Evolutionary conservation across 768 basidiomycete species (phyloP), one percentile per base, ranked within the genome.

Genomic region (Lactarius vividus): DNA sequence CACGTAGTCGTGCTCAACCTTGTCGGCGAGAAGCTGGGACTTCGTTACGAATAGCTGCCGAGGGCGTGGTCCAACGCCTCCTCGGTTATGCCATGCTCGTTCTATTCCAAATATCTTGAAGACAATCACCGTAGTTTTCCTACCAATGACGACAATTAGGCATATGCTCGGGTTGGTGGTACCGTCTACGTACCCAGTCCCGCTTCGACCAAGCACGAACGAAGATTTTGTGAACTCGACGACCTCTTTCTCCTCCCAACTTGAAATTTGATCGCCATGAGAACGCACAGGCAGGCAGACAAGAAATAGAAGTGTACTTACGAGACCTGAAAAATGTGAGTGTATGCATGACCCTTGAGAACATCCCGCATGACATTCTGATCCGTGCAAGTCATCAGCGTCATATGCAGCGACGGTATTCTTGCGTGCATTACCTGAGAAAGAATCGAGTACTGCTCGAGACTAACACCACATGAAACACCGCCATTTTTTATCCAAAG

Each of bases 51-150:
- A 91, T 13, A 91, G 73, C 70, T 91, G 89, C 16, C 88, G 81
- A 4, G 86, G 85, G 70, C 82, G 84, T 0, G 75, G 72, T 44
- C 78, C 73, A 3, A 73, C 66, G 18, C 73, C 75, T 10, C 73
- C 73, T 28, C 76, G 74, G 29, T 78, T 65, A 42, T 82, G 74
- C 75, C 81, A 86, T 2, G 83, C 79, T n/a, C 82, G 76, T 68
- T 91, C 86, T 8, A 89, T 83, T 1, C 83, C 81, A 2, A 90
- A 78, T 82, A 91, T 89, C 73, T 88, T 90, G 77, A 87, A 88
- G 1, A 91, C 76, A 82, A 91, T 89, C 0, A 88, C 87, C 0
- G 89, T 91, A 0, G 88, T 90, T 80, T 89, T 90, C 0, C 88
- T 89, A 37, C 29, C 37, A 68, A 49, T 5, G 29, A 16, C 2